phyloP scores from a whole-genome alignment of 2,329 filamentous ascomycete genomes.

The Cercospora canescens region DNA sequence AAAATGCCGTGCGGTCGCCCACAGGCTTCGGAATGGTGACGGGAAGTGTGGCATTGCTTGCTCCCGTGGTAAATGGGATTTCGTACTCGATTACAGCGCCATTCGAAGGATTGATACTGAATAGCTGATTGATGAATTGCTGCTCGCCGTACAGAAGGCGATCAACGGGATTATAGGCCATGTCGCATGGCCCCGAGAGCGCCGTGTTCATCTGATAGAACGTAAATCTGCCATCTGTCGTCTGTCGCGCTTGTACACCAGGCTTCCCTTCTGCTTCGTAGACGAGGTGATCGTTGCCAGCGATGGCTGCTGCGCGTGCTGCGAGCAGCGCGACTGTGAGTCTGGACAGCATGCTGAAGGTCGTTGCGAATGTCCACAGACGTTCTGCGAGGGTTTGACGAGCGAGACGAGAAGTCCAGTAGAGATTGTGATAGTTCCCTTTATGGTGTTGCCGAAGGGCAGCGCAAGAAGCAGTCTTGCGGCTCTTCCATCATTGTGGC shows the following conservation, averaged over 20 bases:
- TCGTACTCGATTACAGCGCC: slow-evolving; percentile 17
- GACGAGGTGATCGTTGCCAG: background rate
- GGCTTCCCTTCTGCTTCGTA: slow-evolving; percentile 1
- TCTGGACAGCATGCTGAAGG: background rate
- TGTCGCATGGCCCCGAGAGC: slow-evolving; percentile 20
- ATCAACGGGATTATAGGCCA: slow-evolving; percentile 17
- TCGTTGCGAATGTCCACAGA: background rate
- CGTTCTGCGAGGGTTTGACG: background rate
- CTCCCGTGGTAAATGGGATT: slow-evolving; percentile 17
- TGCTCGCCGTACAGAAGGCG: slow-evolving; percentile 15
- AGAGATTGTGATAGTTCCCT: background rate
- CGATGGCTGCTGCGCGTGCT: background rate
- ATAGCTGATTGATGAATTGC: slow-evolving; percentile 19
- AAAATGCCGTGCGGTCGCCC: slow-evolving; percentile 12
- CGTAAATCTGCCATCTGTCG: slow-evolving; percentile 13
- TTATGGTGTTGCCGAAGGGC: background rate
- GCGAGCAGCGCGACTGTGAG: background rate
- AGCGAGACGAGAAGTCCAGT: background rate
- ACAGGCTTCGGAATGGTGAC: slow-evolving; percentile 1
- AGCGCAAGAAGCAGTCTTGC: background rate
- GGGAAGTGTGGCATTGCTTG: slow-evolving; percentile 3
- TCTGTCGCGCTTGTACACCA: background rate
- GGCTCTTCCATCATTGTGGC: background rate
- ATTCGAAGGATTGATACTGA: slow-evolving; percentile 14
- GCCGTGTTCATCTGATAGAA: slow-evolving; percentile 17